phyloP scores from a whole-genome alignment of 768 basidiomycete species.

The Russula compacta region DNA sequence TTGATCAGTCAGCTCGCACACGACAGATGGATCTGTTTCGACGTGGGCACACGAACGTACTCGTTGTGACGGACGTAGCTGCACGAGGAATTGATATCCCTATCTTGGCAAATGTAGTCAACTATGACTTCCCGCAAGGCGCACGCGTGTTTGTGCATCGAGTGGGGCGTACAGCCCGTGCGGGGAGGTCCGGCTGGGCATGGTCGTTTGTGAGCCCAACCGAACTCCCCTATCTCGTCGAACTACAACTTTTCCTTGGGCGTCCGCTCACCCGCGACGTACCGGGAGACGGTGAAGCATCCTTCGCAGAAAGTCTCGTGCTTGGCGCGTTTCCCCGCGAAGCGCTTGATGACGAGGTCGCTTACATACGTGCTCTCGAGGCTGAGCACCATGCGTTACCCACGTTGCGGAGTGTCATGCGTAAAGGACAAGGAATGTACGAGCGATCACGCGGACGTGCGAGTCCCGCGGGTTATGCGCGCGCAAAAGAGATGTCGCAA shows the following conservation, averaged over 20 bases:
- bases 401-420: constrained; percentile 71
- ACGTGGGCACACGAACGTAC: constrained; percentile 62
- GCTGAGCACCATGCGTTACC: constrained; percentile 54
- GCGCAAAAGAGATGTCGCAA: constrained; percentile 82
- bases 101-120: constrained; percentile 90
- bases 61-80: constrained; percentile 97
- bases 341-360: constrained; percentile 72
- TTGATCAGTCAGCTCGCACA: constrained; percentile 85
- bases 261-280: constrained; percentile 59
- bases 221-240: constrained; percentile 85
- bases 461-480: constrained; percentile 71
- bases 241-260: constrained; percentile 87
- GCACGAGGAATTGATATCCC: constrained; percentile 98
- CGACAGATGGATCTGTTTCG: constrained; percentile 90
- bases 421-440: constrained; percentile 86
- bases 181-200: constrained; percentile 91
- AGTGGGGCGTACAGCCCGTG: constrained; percentile 93
- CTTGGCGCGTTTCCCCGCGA: constrained; percentile 79
- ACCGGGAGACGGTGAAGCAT: constrained; percentile 38
- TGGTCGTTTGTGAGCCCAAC: constrained; percentile 85
- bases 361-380: constrained; percentile 63
- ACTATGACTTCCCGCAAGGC: constrained; percentile 96
- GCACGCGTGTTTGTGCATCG: constrained; percentile 92
- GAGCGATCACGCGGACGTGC: constrained; percentile 91
- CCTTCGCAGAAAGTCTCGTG: constrained; percentile 63